Evolutionary conservation across 345 rosid genomes (phyloP).

Genomic region (Ceriops decandra): DNA sequence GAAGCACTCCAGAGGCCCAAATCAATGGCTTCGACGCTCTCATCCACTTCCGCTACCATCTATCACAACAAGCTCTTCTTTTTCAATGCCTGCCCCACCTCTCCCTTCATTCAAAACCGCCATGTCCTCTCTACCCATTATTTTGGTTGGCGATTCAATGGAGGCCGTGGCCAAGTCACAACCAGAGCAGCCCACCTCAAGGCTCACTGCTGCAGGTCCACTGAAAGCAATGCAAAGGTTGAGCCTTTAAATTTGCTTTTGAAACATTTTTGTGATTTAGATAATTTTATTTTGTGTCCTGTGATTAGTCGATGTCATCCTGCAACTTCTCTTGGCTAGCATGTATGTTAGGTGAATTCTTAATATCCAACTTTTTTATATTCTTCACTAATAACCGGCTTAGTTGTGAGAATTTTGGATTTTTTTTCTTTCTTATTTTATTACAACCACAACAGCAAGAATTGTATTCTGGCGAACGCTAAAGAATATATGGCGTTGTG

Average conservation of each 20-base stretch:
- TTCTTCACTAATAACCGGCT: no score
- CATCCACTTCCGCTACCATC: conserved; percentile 37
- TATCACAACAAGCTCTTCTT: conserved; percentile 22
- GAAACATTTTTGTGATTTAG: background rate
- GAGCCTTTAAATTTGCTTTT: conserved; percentile 1
- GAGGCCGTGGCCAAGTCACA: conserved; percentile 14
- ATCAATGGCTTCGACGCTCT: conserved; percentile 56
- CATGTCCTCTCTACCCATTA: conserved; percentile 32
- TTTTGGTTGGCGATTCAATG: conserved; percentile 27
- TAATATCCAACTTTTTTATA: no score
- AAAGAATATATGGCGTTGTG: no score
- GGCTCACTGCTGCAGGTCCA: conserved; percentile 31
- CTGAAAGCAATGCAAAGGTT: conserved; percentile 29
- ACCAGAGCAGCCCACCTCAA: conserved; percentile 23
- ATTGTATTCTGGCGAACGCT: no score
- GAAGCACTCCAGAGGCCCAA: conserved; percentile 11
- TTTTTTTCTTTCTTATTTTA: no score
- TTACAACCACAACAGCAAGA: no score
- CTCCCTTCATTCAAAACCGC: conserved; percentile 20
- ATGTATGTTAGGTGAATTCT: no score
- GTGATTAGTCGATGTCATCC: background rate
- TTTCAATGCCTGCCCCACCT: conserved; percentile 18
- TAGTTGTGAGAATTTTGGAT: no score
- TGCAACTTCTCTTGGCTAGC: background rate
- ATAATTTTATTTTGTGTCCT: background rate